These are phyloP conservation scores for Cladophialophora carrionii DNA, from an alignment of 2,329 filamentous ascomycete species.

Conservation along the genomic window DNA sequence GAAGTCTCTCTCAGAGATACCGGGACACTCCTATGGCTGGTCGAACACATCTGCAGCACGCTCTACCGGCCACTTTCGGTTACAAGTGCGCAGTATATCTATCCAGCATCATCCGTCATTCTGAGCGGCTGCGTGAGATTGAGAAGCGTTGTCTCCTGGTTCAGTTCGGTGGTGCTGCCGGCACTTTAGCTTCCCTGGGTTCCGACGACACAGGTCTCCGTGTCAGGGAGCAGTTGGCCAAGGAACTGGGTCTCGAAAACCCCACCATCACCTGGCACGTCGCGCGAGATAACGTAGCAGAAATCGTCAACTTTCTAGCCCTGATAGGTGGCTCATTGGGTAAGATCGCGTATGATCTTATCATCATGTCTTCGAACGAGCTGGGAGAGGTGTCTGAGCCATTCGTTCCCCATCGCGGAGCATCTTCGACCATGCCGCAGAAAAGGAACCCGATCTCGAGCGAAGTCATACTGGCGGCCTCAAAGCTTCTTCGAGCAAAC, in stretches of 20 bases:
- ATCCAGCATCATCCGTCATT: constrained; percentile 54
- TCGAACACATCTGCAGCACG: constrained; percentile 62
- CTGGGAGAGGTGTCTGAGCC: constrained; percentile 60
- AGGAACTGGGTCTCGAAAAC: constrained; percentile 53
- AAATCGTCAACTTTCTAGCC: constrained; percentile 58
- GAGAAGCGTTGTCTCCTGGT: constrained; percentile 54
- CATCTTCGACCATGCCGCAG: constrained; percentile 62
- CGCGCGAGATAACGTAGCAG: constrained; percentile 58
- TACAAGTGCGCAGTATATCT: constrained; percentile 63
- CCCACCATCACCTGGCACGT: constrained; percentile 63
- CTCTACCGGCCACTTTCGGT: constrained; percentile 60
- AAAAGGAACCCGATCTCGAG: constrained; percentile 64
- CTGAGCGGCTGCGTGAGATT: constrained; percentile 54
- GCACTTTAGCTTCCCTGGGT: constrained; percentile 59
- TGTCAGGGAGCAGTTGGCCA: constrained; percentile 56
- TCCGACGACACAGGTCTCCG: constrained; percentile 52
- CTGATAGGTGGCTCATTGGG: constrained; percentile 58
- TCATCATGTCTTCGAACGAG: constrained; percentile 63
- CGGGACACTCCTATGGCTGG: constrained; percentile 61
- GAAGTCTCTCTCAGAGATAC: constrained; percentile 51
- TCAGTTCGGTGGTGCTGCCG: constrained; percentile 62
- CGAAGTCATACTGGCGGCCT: constrained; percentile 60
- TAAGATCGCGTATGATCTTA: constrained; percentile 61
- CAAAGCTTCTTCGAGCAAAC: constrained; percentile 58
- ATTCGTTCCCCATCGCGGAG: constrained; percentile 59